Evolutionary conservation across 2,329 filamentous ascomycete genomes (phyloP), one percentile per base, ranked within the genome.

Genomic region (Tolypocladium inflatum): DNA sequence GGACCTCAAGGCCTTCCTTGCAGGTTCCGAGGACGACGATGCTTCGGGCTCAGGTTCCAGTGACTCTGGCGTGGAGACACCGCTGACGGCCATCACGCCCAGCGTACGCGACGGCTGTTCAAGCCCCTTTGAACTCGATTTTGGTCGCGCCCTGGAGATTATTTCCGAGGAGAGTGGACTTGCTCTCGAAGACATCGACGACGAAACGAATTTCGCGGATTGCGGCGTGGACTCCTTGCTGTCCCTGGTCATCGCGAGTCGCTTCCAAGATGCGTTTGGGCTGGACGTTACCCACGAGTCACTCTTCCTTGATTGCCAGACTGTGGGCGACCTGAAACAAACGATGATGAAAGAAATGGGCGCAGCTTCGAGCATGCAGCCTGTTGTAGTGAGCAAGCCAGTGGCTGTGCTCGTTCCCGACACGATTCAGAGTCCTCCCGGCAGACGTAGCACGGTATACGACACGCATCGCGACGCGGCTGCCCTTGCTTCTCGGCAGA

Each of bases 161-260:
- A 57, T 59, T 19, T 57, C 55, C 2, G 55, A 61, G 7, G 60
- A 61, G 45, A 61, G 59, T 33, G 60, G 60, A 4, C 54, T 61
- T 7, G 50, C 58, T 17, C 19, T 41, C 2, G 55, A 56, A 11
- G 60, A 61, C 21, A 55, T 61, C 9, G 53, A 42, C 15, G 57
- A 61, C 21, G 80, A 80, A 63, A 79, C 80, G 35, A 76, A 75
- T 57, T 83, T 85, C 64, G 69, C 74, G 17, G 81, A 85, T 63
- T 72, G 84, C 10, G 82, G 82, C 39, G 78, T 84, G 23, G 82
- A 86, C 66, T 85, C 82, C 1, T 72, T 86, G 23, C 81, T 85
- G 78, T 76, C 80, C 4, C 69, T 86, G 54, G 81, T 80, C 19
- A 79, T 85, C 41, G 76, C 75, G 54, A 80, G 79, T 37, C 76